Percentiles rank a stretch among this genome's conserved stretches.
Conservation (phyloP, 2,329 filamentous ascomycete genomes). For the Byssothecium circinans region DNA sequence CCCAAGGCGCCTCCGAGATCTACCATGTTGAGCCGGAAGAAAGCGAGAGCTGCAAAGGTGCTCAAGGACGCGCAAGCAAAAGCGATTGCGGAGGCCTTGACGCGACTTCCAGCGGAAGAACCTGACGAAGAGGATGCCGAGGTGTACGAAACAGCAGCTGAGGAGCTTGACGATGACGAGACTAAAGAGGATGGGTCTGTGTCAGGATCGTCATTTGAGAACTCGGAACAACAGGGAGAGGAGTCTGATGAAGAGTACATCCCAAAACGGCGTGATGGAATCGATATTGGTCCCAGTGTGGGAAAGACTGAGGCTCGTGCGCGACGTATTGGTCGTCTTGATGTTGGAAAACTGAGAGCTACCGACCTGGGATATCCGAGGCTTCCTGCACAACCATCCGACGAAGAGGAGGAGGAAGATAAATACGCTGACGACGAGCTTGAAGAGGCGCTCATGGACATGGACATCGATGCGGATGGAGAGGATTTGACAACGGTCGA, state of each 20-base stretch:
- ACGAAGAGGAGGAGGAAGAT: conserved; percentile 13
- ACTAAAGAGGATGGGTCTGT: conserved; percentile 22
- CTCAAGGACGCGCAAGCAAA: conserved; percentile 10
- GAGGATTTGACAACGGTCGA: not conserved
- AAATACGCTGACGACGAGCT: conserved; percentile 32
- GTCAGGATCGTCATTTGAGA: conserved; percentile 7
- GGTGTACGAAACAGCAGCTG: conserved; percentile 40
- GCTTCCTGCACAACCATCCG: conserved; percentile 11
- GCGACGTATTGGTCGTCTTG: conserved; percentile 25
- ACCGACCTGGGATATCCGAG: conserved; percentile 23
- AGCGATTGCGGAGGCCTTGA: conserved; percentile 9
- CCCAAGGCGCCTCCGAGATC: conserved; percentile 28
- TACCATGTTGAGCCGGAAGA: conserved; percentile 10
- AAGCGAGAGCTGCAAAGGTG: conserved; percentile 8
- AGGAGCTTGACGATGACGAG: conserved; percentile 26
- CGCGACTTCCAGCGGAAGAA: conserved; percentile 11
- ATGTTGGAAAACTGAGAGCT: conserved; percentile 14
- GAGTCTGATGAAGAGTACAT: conserved; percentile 14
- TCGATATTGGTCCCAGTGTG: not conserved
- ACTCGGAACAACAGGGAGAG: conserved; percentile 5
- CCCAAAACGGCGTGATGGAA: not conserved
- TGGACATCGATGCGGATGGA: conserved; percentile 14
- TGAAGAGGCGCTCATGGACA: conserved; percentile 21
- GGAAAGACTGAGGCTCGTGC: conserved; percentile 1
- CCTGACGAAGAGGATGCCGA: conserved; percentile 27